A percentile compares a stretch with the other conserved stretches of the same genome.
These are phyloP conservation scores for Cunninghamia lanceolata DNA, from an alignment of 75 land plant species.

Conservation along the genomic window DNA sequence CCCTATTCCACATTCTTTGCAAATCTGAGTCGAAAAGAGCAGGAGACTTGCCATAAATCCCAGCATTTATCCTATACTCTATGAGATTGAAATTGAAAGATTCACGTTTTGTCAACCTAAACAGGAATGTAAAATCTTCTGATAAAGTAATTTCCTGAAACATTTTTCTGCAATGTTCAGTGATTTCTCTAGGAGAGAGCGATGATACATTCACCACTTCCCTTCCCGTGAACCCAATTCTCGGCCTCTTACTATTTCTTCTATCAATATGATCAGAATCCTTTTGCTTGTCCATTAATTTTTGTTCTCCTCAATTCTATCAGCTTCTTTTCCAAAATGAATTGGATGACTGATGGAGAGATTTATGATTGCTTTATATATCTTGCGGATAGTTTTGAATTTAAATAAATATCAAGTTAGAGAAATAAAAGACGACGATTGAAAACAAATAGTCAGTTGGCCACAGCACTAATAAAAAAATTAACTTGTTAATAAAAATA, in stretches of 20 bases:
- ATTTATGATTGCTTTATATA: neutral
- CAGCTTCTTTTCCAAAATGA: neutral
- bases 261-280: neutral
- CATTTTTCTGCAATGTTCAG: neutral
- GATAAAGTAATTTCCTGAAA: neutral
- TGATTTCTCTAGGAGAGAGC: neutral
- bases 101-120: neutral
- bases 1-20: neutral
- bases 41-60: neutral
- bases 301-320: neutral
- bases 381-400: too few relatives aligned
- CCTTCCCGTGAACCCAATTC: neutral
- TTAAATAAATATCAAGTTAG: neutral
- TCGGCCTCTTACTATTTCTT: neutral
- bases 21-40: neutral
- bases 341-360: neutral
- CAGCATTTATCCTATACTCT: neutral
- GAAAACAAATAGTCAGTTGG: neutral
- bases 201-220: neutral
- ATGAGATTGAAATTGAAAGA: neutral
- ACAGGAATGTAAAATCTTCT: neutral
- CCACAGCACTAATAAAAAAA: too few relatives aligned
- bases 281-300: neutral
- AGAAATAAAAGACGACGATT: neutral
- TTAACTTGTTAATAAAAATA: too few relatives aligned